Evolutionary conservation across 495 filamentous ascomycete species (phyloP).

Genomic region (Talaromyces thailandensis): DNA sequence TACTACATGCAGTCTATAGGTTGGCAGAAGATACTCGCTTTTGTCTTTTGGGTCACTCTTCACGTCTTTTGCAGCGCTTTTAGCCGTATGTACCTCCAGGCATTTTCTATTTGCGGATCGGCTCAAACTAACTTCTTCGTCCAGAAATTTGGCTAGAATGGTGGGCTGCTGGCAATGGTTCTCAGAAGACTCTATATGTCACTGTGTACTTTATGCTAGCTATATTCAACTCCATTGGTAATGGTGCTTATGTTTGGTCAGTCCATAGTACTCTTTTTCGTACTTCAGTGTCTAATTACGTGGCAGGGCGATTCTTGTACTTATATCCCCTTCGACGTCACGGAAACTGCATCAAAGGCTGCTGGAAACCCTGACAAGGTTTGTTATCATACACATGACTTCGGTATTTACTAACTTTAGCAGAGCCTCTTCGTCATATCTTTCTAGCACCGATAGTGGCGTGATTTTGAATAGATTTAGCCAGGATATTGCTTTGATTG

Average conservation of each 20-base stretch:
- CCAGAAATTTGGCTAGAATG: constrained; percentile 5
- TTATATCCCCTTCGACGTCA: background rate
- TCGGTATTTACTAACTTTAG: background rate
- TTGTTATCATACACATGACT: background rate
- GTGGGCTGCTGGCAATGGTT: background rate
- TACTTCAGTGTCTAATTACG: background rate
- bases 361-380: constrained; percentile 1
- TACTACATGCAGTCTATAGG: constrained; percentile 3
- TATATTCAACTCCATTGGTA: background rate
- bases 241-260: constrained; percentile 6
- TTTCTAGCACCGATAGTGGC: constrained; percentile 36
- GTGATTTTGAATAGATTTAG: constrained; percentile 45
- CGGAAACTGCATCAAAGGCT: constrained; percentile 1
- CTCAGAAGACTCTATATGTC: background rate
- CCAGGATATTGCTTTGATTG: constrained; percentile 52
- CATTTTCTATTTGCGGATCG: background rate
- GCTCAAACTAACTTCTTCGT: background rate
- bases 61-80: constrained; percentile 4
- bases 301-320: background rate
- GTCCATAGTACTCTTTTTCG: background rate
- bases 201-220: constrained; percentile 3
- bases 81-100: background rate
- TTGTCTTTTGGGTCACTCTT: background rate
- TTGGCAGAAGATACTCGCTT: background rate
- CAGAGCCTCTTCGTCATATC: constrained; percentile 37